phyloP scores from a whole-genome alignment of 2,329 filamentous ascomycete species.

The Neurospora sp. region DNA sequence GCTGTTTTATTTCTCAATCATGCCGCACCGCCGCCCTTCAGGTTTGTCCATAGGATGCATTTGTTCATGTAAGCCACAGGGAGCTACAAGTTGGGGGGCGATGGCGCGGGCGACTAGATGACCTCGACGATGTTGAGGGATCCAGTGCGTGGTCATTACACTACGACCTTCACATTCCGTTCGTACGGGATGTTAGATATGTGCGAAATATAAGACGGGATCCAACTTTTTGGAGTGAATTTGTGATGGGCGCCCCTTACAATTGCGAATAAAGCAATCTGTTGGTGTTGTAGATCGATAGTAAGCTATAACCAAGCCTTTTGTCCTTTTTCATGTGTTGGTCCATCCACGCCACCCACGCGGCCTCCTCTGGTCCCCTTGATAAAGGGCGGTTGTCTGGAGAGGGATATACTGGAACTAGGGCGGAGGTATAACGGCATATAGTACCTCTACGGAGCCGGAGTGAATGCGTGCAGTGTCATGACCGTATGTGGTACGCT shows the following conservation, averaged over 20 bases:
- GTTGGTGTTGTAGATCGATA: neutral
- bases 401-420: neutral
- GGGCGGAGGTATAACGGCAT: too few species aligned
- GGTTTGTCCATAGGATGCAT: neutral
- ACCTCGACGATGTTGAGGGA: neutral
- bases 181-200: neutral
- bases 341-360: neutral
- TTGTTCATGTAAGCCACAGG: neutral
- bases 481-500: neutral
- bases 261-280: neutral
- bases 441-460: neutral
- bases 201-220: neutral
- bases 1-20: neutral
- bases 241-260: neutral
- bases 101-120: neutral
- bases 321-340: neutral
- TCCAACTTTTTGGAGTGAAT: neutral
- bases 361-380: neutral
- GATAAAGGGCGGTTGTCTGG: neutral
- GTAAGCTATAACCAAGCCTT: neutral
- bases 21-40: neutral
- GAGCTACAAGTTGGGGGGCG: neutral
- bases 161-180: neutral
- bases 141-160: neutral
- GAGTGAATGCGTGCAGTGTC: neutral